These are phyloP conservation scores for Cubamyces lactineus DNA, from an alignment of 768 basidiomycete species.

Conservation along the genomic window DNA sequence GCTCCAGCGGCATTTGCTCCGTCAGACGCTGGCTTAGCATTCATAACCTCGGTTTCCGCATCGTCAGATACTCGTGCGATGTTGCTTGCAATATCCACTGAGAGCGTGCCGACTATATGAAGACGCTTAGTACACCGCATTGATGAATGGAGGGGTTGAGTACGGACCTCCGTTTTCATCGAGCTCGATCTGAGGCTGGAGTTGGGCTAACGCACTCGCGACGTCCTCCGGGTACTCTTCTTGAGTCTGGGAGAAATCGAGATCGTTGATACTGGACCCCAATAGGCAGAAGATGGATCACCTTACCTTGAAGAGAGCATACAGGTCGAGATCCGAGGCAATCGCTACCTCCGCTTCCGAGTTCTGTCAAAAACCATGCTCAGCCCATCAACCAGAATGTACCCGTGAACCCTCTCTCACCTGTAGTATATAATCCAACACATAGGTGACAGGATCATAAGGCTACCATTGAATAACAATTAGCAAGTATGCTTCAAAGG, in stretches of 20 bases:
- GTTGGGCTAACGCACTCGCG: not conserved
- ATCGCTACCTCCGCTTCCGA: slow-evolving; percentile 15
- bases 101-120: not conserved
- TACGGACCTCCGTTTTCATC: slow-evolving; percentile 9
- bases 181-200: not conserved
- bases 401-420: not conserved
- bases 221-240: slow-evolving; percentile 4
- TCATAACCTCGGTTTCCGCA: not conserved
- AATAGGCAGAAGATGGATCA: not conserved
- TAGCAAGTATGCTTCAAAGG: not conserved
- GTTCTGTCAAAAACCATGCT: not conserved
- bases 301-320: slow-evolving; percentile 10
- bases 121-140: not conserved
- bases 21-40: not conserved
- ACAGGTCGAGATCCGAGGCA: slow-evolving; percentile 15
- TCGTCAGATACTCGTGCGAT: not conserved
- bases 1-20: no score
- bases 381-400: not conserved
- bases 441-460: slow-evolving; percentile 12
- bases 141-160: no score
- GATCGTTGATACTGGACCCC: not conserved
- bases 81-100: not conserved
- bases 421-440: slow-evolving; percentile 23
- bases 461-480: not conserved
- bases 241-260: not conserved